Evolutionary conservation across 1,139 yeast genomes (phyloP), one percentile per base, ranked within the genome.

Genomic region (Pichia kudriavzevii): DNA sequence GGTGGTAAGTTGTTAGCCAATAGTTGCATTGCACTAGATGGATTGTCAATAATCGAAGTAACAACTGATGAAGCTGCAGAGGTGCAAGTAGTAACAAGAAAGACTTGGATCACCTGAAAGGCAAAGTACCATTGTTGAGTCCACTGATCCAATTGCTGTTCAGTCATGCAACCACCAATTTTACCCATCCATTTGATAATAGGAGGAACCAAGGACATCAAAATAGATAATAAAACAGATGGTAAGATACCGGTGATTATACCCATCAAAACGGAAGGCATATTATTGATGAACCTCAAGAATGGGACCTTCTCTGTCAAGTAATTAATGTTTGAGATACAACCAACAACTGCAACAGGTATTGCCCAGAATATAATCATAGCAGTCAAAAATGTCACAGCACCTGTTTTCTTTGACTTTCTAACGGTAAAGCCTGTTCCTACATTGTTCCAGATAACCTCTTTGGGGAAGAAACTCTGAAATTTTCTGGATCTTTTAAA

Each of bases 301-400:
- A 80, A 87, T 15, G 64, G 82, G 17, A 87, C 67, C 45, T 73
- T 75, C 34, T 73, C 65, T 26, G 79, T 82, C 58, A 87, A 66
- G 49, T 69, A 71, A 44, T 80, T 75, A 49, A 91, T 72, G 61
- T 88, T 88, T 16, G 97, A 87, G 46, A 91, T 72, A 52, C 79
- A 67, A 78, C 97, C 97, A 38, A 91, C 95, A 57, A 85, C 84
- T 2, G 96, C 95, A 35, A 88, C 96, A 13, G 97, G 97, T 50
- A 87, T 69, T 41, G 95, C 73, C 97, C 97, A 91, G 56, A 87
- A 80, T 38, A 88, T 70, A 43, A 85, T 73, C 53, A 80, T 59
- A 35, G 67, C 58, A 18, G 72, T 63, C 43, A 72, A 63, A 35
- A 71, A 56, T 9, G 73, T 58, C 16, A 55, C 50, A 4, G 62